Conservation (phyloP, 73 alveolate genomes). For the Effrenium voratum region DNA sequence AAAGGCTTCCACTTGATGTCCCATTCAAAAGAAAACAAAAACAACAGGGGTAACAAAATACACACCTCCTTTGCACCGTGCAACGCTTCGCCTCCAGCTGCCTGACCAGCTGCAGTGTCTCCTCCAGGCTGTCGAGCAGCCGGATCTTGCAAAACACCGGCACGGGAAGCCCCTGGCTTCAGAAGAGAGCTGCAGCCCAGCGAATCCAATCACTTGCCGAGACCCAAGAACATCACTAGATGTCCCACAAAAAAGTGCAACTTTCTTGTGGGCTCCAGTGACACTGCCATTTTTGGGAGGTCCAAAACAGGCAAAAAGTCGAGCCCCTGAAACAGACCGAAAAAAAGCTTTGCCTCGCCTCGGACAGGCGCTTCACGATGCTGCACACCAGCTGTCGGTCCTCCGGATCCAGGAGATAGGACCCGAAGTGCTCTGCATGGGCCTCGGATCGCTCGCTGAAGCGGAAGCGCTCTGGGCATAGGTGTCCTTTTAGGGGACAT, state of each 20-base stretch:
- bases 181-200: not conserved
- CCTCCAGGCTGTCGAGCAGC: slow-evolving; percentile 71
- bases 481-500: too few relatives aligned
- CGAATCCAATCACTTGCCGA: not conserved
- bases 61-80: not conserved
- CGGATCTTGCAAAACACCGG: slow-evolving; percentile 89
- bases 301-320: not conserved
- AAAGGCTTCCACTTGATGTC: too few relatives aligned
- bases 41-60: not conserved
- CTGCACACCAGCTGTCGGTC: slow-evolving; percentile 58
- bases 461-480: too few relatives aligned
- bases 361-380: slow-evolving; percentile 80
- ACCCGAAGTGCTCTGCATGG: slow-evolving; percentile 81
- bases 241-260: not conserved
- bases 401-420: slow-evolving; percentile 58
- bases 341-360: not conserved
- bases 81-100: slow-evolving; percentile 71
- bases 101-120: slow-evolving; percentile 75
- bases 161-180: slow-evolving; percentile 25
- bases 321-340: not conserved
- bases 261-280: not conserved
- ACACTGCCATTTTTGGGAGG: not conserved
- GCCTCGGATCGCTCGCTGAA: slow-evolving; percentile 7
- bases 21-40: not conserved
- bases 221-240: not conserved